Evolutionary conservation across 306 rosid genomes (phyloP).

Genomic region (Rosa rugosa): DNA sequence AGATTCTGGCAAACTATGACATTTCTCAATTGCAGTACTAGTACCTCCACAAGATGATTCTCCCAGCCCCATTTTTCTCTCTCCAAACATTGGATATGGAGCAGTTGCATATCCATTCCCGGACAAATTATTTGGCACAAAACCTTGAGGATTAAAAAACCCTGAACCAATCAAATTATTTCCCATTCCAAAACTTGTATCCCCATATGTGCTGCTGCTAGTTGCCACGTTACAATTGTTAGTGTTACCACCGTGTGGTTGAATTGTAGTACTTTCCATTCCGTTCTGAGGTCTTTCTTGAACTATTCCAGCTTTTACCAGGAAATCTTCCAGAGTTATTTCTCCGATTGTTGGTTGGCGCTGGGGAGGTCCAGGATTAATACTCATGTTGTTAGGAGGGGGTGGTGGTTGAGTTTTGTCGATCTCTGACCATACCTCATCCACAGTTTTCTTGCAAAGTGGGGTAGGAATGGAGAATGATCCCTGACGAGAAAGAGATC

Average conservation of each 20-base stretch:
- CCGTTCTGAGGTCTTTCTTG: constrained; percentile 31
- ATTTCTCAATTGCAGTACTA: constrained; percentile 26
- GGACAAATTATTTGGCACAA: constrained; percentile 12
- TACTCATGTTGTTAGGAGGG: constrained; percentile 8
- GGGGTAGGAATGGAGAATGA: constrained; percentile 50
- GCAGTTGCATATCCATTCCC: constrained; percentile 15
- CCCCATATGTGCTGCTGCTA: background rate
- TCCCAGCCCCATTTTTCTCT: constrained; percentile 19
- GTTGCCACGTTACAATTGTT: constrained; percentile 14
- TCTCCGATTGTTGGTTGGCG: constrained; percentile 52
- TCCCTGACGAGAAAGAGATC: constrained; percentile 15
- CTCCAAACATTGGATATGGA: constrained; percentile 35
- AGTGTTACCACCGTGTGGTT: constrained; percentile 9
- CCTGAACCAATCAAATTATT: constrained; percentile 26
- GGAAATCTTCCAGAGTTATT: constrained; percentile 72
- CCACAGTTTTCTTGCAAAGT: constrained; percentile 62
- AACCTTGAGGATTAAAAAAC: constrained; percentile 24
- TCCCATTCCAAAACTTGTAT: constrained; percentile 30
- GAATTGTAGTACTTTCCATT: constrained; percentile 21
- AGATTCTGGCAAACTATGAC: constrained; percentile 31
- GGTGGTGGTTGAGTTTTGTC: constrained; percentile 30
- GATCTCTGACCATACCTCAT: constrained; percentile 71
- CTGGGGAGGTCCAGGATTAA: constrained; percentile 12
- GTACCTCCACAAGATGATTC: constrained; percentile 6
- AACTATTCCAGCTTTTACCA: constrained; percentile 71